Base-by-base conservation (phyloP, 306 rosid species). In the Citrullus amarus region DNA sequence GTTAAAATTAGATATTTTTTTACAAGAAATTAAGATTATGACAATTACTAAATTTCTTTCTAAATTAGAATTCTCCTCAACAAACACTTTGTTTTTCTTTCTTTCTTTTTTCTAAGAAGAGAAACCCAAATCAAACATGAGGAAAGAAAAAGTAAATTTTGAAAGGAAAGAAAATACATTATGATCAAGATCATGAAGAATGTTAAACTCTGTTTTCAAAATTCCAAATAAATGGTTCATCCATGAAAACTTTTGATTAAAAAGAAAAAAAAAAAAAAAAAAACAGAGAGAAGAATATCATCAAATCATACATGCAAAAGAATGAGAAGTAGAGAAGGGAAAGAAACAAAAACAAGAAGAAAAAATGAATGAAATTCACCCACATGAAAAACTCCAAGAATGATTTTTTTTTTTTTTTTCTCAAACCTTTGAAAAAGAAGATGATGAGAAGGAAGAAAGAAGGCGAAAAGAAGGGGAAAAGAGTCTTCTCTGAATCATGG, bases 401-500 rank as follows among this genome's bases (percentile, higher is more conserved):
- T 0, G 22, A 12, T 17, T 38, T 43, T 25, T 25, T 25, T 25
- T 25, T 25, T 25, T 25, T 25, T 25, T n/a, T 43, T n/a, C 0
- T 68, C 34, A 65, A 51, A 91, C 96, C 93, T 86, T 86, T 62
- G 80, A 44, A 14, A 46, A 76, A 0, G 79, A 79, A 22, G 84
- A 73, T 14, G 80, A 41, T 22, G 22, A 22, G 22, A 22, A 22
- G 22, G 22, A 22, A 50, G 82, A 57, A 66, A 17, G 25, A 38
- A 7, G 43, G 53, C 82, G 59, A 36, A 34, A 50, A 10, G 41
- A 69, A 9, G 65, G 61, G 75, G 75, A 43, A 62, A 82, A 9
- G 51, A 65, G 32, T 7, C 60, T 48, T 46, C 38, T 87, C 36
- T 20, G 85, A 80, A 91, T 82, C 93, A 88, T 87, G 10, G 54